Evolutionary conservation across 805 yeast species (phyloP).

Genomic region (Kazachstania africana): DNA sequence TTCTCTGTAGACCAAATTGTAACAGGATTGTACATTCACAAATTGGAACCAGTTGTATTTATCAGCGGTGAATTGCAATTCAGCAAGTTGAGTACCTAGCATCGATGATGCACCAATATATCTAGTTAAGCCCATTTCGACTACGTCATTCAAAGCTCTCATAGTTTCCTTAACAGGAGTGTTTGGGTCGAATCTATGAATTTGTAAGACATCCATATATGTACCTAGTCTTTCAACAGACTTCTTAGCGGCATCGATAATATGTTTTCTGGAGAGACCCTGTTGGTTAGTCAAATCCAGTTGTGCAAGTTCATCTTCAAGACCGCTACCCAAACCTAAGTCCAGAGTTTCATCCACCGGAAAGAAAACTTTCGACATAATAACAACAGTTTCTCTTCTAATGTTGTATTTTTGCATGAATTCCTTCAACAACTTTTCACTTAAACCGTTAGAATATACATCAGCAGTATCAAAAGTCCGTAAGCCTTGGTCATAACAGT

Average conservation of each 20-base stretch:
- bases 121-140: slow-evolving; percentile 36
- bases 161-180: slow-evolving; percentile 38
- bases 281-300: slow-evolving; percentile 20
- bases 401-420: slow-evolving; percentile 40
- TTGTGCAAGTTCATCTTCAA: not conserved
- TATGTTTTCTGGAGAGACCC: slow-evolving; percentile 37
- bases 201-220: slow-evolving; percentile 40
- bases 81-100: slow-evolving; percentile 40
- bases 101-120: slow-evolving; percentile 53
- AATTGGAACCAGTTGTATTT: slow-evolving; percentile 26
- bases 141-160: slow-evolving; percentile 42
- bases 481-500: slow-evolving; percentile 35
- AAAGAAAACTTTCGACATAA: slow-evolving; percentile 35
- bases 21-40: slow-evolving; percentile 46
- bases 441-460: slow-evolving; percentile 34
- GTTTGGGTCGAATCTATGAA: slow-evolving; percentile 39
- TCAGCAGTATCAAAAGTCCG: slow-evolving; percentile 42
- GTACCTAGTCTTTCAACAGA: slow-evolving; percentile 36
- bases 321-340: not conserved
- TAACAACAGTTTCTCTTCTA: slow-evolving; percentile 43
- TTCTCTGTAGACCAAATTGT: slow-evolving; percentile 48
- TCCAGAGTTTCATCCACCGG: slow-evolving; percentile 20
- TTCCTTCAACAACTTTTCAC: slow-evolving; percentile 40
- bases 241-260: slow-evolving; percentile 32
- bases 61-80: slow-evolving; percentile 42